phyloP scores from a whole-genome alignment of 345 rosid genomes.

The Combretum micranthum region DNA sequence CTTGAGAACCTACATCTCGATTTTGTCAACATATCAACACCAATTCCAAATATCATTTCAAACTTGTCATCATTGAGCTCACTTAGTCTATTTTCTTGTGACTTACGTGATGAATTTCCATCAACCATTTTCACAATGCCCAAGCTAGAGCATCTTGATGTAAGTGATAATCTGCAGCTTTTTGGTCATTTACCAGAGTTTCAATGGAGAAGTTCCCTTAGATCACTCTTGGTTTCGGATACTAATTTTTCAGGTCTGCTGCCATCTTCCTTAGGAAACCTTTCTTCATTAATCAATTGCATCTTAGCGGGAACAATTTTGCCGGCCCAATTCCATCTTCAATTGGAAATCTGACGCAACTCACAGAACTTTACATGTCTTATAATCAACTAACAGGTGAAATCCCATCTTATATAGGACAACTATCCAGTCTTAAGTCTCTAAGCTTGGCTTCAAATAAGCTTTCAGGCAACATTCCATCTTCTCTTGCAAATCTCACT shows the following conservation, averaged over 20 bases:
- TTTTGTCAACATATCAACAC: background rate
- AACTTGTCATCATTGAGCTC: conserved; percentile 11
- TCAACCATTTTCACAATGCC: conserved; percentile 8
- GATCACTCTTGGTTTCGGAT: background rate
- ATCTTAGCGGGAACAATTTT: background rate
- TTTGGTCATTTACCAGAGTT: conserved; percentile 14
- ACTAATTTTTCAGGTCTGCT: conserved; percentile 3
- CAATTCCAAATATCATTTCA: background rate
- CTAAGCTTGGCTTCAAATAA: conserved; percentile 2
- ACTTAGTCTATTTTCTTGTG: background rate
- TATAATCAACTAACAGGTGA: conserved; percentile 4
- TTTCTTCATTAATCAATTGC: conserved; percentile 1
- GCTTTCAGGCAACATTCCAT: conserved; percentile 5
- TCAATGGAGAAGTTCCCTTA: background rate
- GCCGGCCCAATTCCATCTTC: conserved; percentile 1
- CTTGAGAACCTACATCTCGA: conserved; percentile 11
- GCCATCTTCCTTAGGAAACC: conserved; percentile 9
- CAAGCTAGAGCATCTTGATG: conserved; percentile 3
- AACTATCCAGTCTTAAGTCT: background rate
- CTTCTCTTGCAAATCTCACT: conserved; percentile 4
- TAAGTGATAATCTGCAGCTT: background rate
- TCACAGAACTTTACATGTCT: background rate
- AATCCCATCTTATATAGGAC: background rate
- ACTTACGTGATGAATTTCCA: conserved; percentile 8
- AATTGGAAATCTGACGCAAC: background rate